Evolutionary conservation across 371 early-diverging fungal species (phyloP).

Genomic region (Saksenaea vasiformis): DNA sequence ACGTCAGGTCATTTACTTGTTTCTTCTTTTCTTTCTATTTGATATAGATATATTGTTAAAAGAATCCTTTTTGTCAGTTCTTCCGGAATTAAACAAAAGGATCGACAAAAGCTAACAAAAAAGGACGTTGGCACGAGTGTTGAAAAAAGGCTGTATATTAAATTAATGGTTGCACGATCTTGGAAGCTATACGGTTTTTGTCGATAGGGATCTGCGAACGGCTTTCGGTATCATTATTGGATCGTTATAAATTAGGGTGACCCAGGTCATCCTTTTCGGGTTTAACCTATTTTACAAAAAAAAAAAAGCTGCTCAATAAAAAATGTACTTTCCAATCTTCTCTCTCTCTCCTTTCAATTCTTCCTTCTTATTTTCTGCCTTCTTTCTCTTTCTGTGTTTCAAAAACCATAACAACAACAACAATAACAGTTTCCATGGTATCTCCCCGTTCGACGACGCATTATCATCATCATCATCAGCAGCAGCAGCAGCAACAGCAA

Average conservation of each 20-base stretch:
- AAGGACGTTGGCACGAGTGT: neutral
- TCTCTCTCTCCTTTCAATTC: neutral
- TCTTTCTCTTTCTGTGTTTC: neutral
- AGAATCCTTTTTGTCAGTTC: neutral
- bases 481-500: neutral
- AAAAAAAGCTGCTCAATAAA: constrained; percentile 3
- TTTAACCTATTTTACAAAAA: constrained; percentile 1
- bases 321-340: neutral
- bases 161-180: constrained; percentile 5
- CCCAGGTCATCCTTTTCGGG: constrained; percentile 7
- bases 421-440: neutral
- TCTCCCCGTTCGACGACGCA: neutral
- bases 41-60: neutral
- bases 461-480: neutral
- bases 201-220: neutral
- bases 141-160: neutral
- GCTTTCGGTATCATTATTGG: neutral
- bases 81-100: constrained; percentile 1
- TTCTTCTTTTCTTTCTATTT: neutral
- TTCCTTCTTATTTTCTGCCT: neutral
- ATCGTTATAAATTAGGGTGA: constrained; percentile 1
- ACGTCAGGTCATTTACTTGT: neutral
- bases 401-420: too few species aligned
- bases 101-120: constrained; percentile 1
- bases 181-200: neutral